These are phyloP conservation scores for Geranium rotundifolium DNA, from an alignment of 345 rosid species.

Conservation along the genomic window DNA sequence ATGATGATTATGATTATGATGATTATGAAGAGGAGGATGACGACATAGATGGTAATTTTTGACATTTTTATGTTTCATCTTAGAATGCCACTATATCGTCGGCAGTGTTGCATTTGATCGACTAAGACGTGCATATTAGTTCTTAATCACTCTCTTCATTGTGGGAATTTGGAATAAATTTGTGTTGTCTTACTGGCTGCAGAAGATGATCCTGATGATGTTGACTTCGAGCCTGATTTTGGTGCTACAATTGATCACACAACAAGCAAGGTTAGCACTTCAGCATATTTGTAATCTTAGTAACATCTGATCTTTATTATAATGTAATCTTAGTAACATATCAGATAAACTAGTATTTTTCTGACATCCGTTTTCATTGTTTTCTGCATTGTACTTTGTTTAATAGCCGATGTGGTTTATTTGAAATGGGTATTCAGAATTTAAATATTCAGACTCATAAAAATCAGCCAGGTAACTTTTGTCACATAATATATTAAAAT, in stretches of 20 bases:
- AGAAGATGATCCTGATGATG: conserved; percentile 99
- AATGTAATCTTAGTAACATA: too few relatives aligned
- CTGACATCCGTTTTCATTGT: neutral
- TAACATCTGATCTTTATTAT: neutral
- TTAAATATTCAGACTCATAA: neutral
- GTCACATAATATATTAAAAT: too few relatives aligned
- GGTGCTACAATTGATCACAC: conserved; percentile 28
- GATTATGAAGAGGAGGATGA: conserved; percentile 81
- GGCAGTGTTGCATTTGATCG: neutral
- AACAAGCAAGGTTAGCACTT: conserved; percentile 45
- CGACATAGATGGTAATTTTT: conserved; percentile 65
- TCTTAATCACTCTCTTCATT: conserved; percentile 6
- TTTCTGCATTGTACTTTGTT: too few relatives aligned
- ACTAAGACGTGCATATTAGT: neutral
- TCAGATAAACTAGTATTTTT: neutral
- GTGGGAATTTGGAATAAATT: conserved; percentile 6
- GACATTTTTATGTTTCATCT: neutral
- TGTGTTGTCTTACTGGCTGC: conserved; percentile 27
- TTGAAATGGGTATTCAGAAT: neutral
- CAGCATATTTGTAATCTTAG: neutral
- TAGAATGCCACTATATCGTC: neutral
- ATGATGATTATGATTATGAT: conserved; percentile 50
- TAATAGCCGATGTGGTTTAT: neutral
- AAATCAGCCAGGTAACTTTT: neutral
- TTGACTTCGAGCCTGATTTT: conserved; percentile 88